Conservation (phyloP, 352 stramenopile genomes). For the Phytophthora cactorum region DNA sequence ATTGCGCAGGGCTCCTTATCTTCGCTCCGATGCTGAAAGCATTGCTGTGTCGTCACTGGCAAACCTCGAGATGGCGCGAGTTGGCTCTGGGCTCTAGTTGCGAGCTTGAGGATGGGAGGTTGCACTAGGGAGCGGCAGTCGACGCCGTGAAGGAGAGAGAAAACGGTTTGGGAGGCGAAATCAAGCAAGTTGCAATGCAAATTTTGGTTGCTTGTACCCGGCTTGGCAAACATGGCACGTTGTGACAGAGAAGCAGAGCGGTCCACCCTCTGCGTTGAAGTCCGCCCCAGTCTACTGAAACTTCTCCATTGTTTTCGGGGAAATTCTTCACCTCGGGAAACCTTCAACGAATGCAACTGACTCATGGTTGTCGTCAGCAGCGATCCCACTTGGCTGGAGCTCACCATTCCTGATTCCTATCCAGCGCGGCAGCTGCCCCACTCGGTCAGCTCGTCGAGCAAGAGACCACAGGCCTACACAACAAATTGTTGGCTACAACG, state of each 20-base stretch:
- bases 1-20: neutral
- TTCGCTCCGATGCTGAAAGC: neutral
- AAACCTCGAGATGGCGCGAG: slow-evolving; percentile 19
- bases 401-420: slow-evolving; percentile 30
- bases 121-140: slow-evolving; percentile 10
- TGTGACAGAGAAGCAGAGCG: neutral
- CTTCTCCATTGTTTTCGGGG: neutral
- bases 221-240: neutral
- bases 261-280: slow-evolving; percentile 24
- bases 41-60: slow-evolving; percentile 20
- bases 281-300: slow-evolving; percentile 8
- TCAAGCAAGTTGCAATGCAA: slow-evolving; percentile 8
- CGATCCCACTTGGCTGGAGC: slow-evolving; percentile 29
- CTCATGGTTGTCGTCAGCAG: neutral
- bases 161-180: neutral
- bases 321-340: slow-evolving; percentile 4
- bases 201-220: slow-evolving; percentile 1
- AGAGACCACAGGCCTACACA: neutral
- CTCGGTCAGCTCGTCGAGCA: neutral
- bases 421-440: slow-evolving; percentile 18
- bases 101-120: neutral
- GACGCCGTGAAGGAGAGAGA: neutral
- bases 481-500: neutral
- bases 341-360: slow-evolving; percentile 16
- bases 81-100: slow-evolving; percentile 1